Conservation (phyloP, 768 basidiomycete species). For the Chalciporus sphaerocephalus region DNA sequence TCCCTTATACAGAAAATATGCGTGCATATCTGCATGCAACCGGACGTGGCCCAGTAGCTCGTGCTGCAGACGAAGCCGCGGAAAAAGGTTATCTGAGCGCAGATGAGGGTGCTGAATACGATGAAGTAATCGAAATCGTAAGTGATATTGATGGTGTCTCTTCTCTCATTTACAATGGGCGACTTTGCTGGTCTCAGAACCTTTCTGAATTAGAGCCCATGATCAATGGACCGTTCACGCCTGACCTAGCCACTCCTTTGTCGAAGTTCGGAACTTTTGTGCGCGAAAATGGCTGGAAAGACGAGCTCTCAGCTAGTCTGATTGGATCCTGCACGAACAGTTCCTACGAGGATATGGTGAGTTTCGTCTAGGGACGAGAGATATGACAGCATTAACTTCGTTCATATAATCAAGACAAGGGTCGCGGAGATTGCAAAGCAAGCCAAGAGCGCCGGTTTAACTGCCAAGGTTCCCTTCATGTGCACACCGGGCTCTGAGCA, state of each 20-base stretch:
- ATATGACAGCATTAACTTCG: background rate
- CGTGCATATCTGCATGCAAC: conserved; percentile 86
- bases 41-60: conserved; percentile 79
- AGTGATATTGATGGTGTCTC: conserved; percentile 23
- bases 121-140: conserved; percentile 91
- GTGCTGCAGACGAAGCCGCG: conserved; percentile 82
- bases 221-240: conserved; percentile 96
- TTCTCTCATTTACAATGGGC: background rate
- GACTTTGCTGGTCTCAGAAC: conserved; percentile 47
- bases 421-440: conserved; percentile 90
- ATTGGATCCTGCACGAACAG: conserved; percentile 99
- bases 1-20: conserved; percentile 94
- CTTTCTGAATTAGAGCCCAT: conserved; percentile 85
- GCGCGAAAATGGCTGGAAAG: conserved; percentile 86
- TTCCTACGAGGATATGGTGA: conserved; percentile 93
- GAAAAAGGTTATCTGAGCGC: conserved; percentile 71
- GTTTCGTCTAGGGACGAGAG: background rate
- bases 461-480: conserved; percentile 78
- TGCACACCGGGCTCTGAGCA: conserved; percentile 93
- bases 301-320: conserved; percentile 82
- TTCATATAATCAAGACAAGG: conserved; percentile 55
- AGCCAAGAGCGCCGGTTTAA: conserved; percentile 79
- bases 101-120: conserved; percentile 88
- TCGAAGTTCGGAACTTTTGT: conserved; percentile 83
- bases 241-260: conserved; percentile 90